Percentiles rank a stretch among this genome's conserved stretches.
Evolutionary conservation across 805 yeast genomes (phyloP).

Genomic region (Debaryomyces tyrocola): DNA sequence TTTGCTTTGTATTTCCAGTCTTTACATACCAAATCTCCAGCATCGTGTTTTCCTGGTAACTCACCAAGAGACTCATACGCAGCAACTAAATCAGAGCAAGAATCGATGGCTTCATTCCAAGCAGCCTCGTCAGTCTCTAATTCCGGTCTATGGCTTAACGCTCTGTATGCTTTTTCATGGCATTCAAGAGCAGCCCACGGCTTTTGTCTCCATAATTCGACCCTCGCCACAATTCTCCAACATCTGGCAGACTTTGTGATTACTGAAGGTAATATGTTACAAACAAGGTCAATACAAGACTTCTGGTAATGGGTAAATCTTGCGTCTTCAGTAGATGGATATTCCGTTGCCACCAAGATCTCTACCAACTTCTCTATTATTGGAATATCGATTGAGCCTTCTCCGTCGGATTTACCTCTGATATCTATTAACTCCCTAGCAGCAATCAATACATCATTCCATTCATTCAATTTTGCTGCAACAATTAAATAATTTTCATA

Average conservation of each 20-base stretch:
- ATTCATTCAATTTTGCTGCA: constrained; percentile 77
- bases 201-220: constrained; percentile 79
- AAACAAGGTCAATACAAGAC: constrained; percentile 69
- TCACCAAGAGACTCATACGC: constrained; percentile 91
- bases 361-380: constrained; percentile 73
- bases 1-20: constrained; percentile 90
- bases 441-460: constrained; percentile 85
- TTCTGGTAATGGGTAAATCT: constrained; percentile 62
- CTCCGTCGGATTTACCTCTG: constrained; percentile 57
- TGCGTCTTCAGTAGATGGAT: constrained; percentile 36
- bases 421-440: constrained; percentile 60
- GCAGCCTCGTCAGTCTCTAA: constrained; percentile 56
- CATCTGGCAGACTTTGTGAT: constrained; percentile 66
- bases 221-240: constrained; percentile 84
- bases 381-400: constrained; percentile 69
- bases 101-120: constrained; percentile 80
- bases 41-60: constrained; percentile 72
- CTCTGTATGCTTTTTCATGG: constrained; percentile 83
- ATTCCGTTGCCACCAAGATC: constrained; percentile 54
- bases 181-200: constrained; percentile 89
- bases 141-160: constrained; percentile 63
- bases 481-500: constrained; percentile 86
- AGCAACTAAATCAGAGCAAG: constrained; percentile 75
- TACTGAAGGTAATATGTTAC: constrained; percentile 64
- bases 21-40: constrained; percentile 81